Conservation (phyloP, 2,329 filamentous ascomycete genomes). For the Mycosphaerella sp. region DNA sequence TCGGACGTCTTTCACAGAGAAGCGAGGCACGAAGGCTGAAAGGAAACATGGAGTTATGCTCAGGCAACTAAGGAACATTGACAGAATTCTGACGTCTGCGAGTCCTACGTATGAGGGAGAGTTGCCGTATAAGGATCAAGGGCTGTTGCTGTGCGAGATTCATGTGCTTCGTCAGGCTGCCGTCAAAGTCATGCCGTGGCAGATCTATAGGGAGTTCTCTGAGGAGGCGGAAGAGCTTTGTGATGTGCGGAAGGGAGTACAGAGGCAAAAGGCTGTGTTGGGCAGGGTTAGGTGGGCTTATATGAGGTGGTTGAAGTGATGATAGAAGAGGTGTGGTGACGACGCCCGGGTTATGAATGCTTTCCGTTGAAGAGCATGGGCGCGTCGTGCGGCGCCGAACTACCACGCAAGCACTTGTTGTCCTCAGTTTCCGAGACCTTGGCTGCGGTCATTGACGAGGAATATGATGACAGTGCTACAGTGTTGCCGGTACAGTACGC, state of each 20-base stretch:
- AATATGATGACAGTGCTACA: background rate
- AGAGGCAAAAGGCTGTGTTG: slow-evolving; percentile 70
- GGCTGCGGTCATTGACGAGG: background rate
- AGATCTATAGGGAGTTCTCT: slow-evolving; percentile 75
- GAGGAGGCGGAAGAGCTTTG: slow-evolving; percentile 83
- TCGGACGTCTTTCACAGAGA: slow-evolving; percentile 60
- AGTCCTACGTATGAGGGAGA: slow-evolving; percentile 64
- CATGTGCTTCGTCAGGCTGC: slow-evolving; percentile 72
- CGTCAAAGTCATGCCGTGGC: slow-evolving; percentile 60
- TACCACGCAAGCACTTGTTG: background rate
- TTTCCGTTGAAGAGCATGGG: background rate
- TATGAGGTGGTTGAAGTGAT: slow-evolving; percentile 56
- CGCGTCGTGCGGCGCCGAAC: background rate
- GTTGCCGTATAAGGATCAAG: slow-evolving; percentile 87
- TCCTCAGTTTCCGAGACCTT: background rate
- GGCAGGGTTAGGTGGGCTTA: slow-evolving; percentile 89
- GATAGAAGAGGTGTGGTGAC: no score
- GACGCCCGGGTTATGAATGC: background rate
- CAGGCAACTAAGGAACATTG: slow-evolving; percentile 77
- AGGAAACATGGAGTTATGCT: slow-evolving; percentile 64
- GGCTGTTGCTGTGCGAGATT: slow-evolving; percentile 81
- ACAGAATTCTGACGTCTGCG: slow-evolving; percentile 54
- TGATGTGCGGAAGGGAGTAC: slow-evolving; percentile 69
- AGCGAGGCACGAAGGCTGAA: slow-evolving; percentile 60
- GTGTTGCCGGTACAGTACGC: background rate